Conservation (phyloP, 1,284 basidiomycete species). For the Microstroma glucosiphilum region DNA sequence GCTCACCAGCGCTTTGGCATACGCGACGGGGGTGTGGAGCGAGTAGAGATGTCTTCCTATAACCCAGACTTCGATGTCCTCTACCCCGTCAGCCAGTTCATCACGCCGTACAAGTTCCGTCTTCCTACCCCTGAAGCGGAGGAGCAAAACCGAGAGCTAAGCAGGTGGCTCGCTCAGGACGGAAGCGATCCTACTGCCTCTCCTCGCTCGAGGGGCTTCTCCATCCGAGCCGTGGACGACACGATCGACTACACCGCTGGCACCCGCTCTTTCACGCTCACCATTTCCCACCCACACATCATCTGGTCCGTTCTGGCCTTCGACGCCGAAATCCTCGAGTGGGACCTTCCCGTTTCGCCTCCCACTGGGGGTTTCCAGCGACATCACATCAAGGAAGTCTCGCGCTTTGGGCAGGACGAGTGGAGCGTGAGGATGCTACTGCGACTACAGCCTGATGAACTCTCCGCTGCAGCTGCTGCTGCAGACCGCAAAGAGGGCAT, state of each 20-base stretch:
- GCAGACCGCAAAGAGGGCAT: neutral
- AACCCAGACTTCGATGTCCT: conserved; percentile 55
- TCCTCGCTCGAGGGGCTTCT: conserved; percentile 53
- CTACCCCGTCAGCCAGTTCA: conserved; percentile 65
- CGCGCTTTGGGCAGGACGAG: conserved; percentile 67
- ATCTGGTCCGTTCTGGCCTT: conserved; percentile 91
- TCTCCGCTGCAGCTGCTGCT: conserved; percentile 30
- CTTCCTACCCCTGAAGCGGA: conserved; percentile 55
- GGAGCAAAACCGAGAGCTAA: neutral
- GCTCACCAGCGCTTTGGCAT: conserved; percentile 63
- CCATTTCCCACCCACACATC: conserved; percentile 71
- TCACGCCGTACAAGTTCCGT: conserved; percentile 69
- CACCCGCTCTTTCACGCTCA: conserved; percentile 66
- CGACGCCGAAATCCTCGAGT: conserved; percentile 78
- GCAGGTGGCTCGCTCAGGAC: neutral
- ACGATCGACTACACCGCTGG: conserved; percentile 59
- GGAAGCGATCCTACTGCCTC: neutral
- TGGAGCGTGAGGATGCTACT: conserved; percentile 70
- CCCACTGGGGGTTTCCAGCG: conserved; percentile 57
- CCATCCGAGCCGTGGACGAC: conserved; percentile 62
- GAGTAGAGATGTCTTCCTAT: conserved; percentile 45
- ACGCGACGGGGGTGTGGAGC: conserved; percentile 39
- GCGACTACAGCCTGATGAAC: conserved; percentile 54
- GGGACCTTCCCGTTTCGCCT: conserved; percentile 61
- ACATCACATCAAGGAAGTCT: conserved; percentile 86